A percentile compares a stretch with the other conserved stretches of the same genome.
phyloP scores from a whole-genome alignment of 83 land plant genomes.

The Diphasiastrum complanatum region DNA sequence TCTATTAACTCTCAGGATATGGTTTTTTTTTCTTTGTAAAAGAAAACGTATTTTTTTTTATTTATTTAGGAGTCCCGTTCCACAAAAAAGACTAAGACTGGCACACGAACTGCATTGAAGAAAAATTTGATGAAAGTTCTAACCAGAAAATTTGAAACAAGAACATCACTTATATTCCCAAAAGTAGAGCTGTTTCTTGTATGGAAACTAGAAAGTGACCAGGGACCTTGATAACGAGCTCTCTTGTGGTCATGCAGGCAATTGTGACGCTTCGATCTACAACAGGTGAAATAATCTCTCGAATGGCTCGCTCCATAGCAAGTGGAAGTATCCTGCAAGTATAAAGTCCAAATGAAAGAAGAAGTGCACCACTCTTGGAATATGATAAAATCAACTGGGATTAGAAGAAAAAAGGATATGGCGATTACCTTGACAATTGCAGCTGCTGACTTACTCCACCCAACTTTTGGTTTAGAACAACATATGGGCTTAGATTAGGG shows the following conservation, averaged over 20 bases:
- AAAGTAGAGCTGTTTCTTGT: too few relatives aligned
- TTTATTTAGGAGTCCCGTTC: too few relatives aligned
- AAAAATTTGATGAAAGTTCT: too few relatives aligned
- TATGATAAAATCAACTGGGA: too few relatives aligned
- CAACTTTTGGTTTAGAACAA: constrained; percentile 71
- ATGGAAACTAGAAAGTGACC: not conserved
- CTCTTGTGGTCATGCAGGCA: constrained; percentile 87
- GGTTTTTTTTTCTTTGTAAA: too few relatives aligned
- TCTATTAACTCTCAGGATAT: too few relatives aligned
- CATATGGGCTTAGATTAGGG: constrained; percentile 56
- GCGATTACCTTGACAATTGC: constrained; percentile 62
- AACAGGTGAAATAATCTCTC: constrained; percentile 70
- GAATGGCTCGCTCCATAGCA: constrained; percentile 91
- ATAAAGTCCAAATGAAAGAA: not conserved
- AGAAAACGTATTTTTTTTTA: too few relatives aligned
- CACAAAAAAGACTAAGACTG: too few relatives aligned
- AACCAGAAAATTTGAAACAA: too few relatives aligned
- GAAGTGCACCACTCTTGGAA: not conserved
- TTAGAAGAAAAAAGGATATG: not conserved
- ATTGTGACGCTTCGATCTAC: constrained; percentile 92
- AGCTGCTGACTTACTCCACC: constrained; percentile 61
- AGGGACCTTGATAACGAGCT: constrained; percentile 81
- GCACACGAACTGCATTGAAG: too few relatives aligned
- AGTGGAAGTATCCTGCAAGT: constrained; percentile 59
- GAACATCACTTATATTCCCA: too few relatives aligned